These are phyloP conservation scores for Boletus sp. DNA, from an alignment of 1,284 basidiomycete genomes.

Conservation along the genomic window DNA sequence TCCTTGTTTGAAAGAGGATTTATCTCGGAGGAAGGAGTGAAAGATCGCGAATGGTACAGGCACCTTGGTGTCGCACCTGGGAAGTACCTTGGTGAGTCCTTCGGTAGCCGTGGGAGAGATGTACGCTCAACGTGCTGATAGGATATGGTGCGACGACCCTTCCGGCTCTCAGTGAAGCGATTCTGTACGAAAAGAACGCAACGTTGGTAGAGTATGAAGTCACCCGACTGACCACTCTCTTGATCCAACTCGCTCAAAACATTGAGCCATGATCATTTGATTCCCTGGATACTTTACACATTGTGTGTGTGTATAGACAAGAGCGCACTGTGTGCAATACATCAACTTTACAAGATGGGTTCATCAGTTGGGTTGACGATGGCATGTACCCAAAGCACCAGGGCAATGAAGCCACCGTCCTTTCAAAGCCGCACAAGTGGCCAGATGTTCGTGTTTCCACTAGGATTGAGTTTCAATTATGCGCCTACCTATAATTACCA, in stretches of 20 bases:
- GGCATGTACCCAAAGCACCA: too few relatives aligned
- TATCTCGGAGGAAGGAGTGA: slow-evolving; percentile 74
- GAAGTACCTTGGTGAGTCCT: slow-evolving; percentile 71
- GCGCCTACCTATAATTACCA: slow-evolving; percentile 17
- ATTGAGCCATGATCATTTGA: slow-evolving; percentile 28
- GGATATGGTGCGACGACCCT: slow-evolving; percentile 87
- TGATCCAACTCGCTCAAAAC: slow-evolving; percentile 49
- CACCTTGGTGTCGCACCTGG: slow-evolving; percentile 89
- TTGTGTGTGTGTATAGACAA: background rate
- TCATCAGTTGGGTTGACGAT: background rate
- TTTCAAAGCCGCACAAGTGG: background rate
- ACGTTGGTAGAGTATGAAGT: slow-evolving; percentile 63
- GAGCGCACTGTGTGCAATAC: background rate
- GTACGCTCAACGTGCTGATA: slow-evolving; percentile 24
- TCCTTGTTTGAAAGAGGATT: slow-evolving; percentile 81
- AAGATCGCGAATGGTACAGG: slow-evolving; percentile 80
- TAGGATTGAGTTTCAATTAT: slow-evolving; percentile 10
- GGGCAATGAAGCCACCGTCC: background rate
- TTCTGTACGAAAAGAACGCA: slow-evolving; percentile 64
- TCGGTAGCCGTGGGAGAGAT: background rate
- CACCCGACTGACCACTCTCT: slow-evolving; percentile 53
- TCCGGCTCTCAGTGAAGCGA: slow-evolving; percentile 78
- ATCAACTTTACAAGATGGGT: background rate
- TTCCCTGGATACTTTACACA: too few relatives aligned
- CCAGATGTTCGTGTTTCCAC: background rate